Base-by-base conservation (phyloP, 2,329 filamentous ascomycete genomes). In the Bipolaris bicolor region DNA sequence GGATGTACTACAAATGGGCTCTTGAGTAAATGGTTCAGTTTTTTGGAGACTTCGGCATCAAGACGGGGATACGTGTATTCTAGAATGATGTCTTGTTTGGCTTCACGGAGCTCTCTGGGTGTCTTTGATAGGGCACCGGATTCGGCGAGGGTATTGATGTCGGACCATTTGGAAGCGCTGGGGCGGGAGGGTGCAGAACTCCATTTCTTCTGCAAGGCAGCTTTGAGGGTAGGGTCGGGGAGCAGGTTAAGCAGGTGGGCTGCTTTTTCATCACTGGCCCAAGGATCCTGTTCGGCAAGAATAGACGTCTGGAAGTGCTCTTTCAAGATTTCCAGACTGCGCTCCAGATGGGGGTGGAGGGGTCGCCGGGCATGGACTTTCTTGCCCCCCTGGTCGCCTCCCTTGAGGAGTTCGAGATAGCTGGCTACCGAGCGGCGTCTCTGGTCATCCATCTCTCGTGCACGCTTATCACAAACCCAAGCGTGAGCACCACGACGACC, bases 21-120 rank as follows among this genome's bases (percentile, higher is more conserved):
- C 76, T 99, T 99, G 67, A 99, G 88, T 83, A 99, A 86, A 84
- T 99, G 95, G 80, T 97, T 98, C 55, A 96, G 86, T 76, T 97
- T 97, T 82, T 98, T 98, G 73, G 90, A 95, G 74, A 99, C 95
- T 77, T 97, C 92, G 60, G 95, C 93, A 82, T 99, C 95, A 52
- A 99, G 90, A 37, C 95, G 89, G 3, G 95, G 95, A 77, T 99
- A 99, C 6, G 95, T 97, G 79, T 99, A 98, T 78, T 99, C 95
- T 29, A 99, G 86, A 3, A 98, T 88, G 60, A 99, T 90, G 73
- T 98, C 95, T 76, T 97, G 92, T 79, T 97, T 98, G 20, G 92
- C 92, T 69, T 97, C 91, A 7, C 90, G 84, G 11, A 99, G 83
- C 2, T 88, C 86, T 61, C 84, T 86, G 0, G 87, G 77, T 65